phyloP scores from a whole-genome alignment of 371 early-diverging fungal genomes.

The Circinella umbellata region DNA sequence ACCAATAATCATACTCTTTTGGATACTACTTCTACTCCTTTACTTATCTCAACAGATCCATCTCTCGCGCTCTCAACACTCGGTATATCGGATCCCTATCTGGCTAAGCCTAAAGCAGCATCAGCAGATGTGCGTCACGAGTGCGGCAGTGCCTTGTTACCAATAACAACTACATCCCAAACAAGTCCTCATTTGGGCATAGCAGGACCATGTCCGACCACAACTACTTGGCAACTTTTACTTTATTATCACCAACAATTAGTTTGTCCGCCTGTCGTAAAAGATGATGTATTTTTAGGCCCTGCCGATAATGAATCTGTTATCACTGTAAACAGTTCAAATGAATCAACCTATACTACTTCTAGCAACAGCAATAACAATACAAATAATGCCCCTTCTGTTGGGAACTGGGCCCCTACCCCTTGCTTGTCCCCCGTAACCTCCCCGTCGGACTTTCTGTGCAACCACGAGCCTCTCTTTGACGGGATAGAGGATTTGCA shows the following conservation, averaged over 20 bases:
- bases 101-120: constrained; percentile 26
- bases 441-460: constrained; percentile 46
- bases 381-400: constrained; percentile 5
- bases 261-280: constrained; percentile 17
- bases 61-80: constrained; percentile 6
- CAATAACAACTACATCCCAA: constrained; percentile 15
- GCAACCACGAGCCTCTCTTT: constrained; percentile 42
- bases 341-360: background rate
- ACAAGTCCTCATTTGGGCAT: constrained; percentile 21
- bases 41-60: background rate
- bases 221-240: constrained; percentile 16
- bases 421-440: constrained; percentile 48
- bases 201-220: constrained; percentile 14
- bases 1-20: background rate
- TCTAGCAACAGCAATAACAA: background rate
- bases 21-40: background rate
- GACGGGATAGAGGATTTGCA: constrained; percentile 38
- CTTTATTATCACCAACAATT: constrained; percentile 22
- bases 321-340: constrained; percentile 16
- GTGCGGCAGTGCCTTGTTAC: constrained; percentile 22
- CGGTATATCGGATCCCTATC: constrained; percentile 1
- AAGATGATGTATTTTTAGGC: constrained; percentile 30
- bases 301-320: constrained; percentile 23
- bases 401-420: constrained; percentile 27
- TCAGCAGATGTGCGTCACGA: constrained; percentile 39